Evolutionary conservation across 78 protist species (phyloP), one percentile per base, ranked within the genome.

Genomic region (Mastigamoeba balamuthi): DNA sequence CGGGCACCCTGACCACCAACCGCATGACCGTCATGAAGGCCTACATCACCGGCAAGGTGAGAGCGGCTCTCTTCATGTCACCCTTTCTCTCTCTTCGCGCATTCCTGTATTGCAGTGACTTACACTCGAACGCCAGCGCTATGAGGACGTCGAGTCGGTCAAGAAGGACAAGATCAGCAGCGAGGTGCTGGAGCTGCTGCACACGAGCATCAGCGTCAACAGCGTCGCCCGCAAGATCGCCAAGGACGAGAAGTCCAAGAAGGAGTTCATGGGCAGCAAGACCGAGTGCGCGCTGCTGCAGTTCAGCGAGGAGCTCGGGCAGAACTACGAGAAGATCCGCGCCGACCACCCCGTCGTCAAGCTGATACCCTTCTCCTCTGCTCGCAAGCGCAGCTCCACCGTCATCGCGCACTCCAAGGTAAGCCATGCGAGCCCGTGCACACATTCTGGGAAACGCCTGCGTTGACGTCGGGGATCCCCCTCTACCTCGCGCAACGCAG

Each of bases 1-100:
- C 99, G 7, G 99, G 99, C 36, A 95, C 98, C 1, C 83, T 95
- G 30, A 95, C 99, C 3, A 74, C 74, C 37, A 92, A 93, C 88
- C 42, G 77, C 27, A 95, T 97, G 99, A 91, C 94, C 1, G 97
- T 97, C 27, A 90, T 84, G 66, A 38, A 69, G 66, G 86, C 80
- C 39, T 42, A 67, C 44, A 58, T 82, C 29, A 64, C 82, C 29
- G 40, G 64, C 17, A 66, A 1, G 69, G 66, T 36, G 66, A 77
- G 72, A 72, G 44, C 5, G 52, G 33, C 0, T 27, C 37, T 0
- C 17, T 23, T 4, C 25, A 9, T 2, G 39, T n/a, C n/a, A n/a
- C n/a, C n/a, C n/a, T n/a, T n/a, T n/a, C n/a, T n/a, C n/a, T n/a
- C n/a, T n/a, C n/a, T n/a, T n/a, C n/a, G n/a, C 33, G 1, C 44